phyloP scores from a whole-genome alignment of 345 rosid genomes.

The Euclidium syriacum region DNA sequence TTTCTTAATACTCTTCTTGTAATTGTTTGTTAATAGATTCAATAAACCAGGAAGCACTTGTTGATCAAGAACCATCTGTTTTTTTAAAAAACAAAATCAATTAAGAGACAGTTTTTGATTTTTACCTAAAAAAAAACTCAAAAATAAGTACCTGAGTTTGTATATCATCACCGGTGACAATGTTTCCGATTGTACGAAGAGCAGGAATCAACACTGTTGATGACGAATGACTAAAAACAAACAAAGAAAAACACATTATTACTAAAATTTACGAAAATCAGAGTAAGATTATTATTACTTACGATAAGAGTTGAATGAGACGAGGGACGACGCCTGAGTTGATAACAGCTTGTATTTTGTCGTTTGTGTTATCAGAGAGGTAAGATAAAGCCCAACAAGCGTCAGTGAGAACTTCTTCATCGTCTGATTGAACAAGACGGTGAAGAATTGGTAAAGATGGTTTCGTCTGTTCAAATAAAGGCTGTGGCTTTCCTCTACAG shows the following conservation, averaged over 20 bases:
- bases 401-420: conserved; percentile 83
- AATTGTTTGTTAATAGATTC: conserved; percentile 46
- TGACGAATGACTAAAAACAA: conserved; percentile 51
- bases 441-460: conserved; percentile 74
- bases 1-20: conserved; percentile 83
- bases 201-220: conserved; percentile 81
- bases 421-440: conserved; percentile 59
- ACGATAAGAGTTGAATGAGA: conserved; percentile 63
- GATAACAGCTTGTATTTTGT: conserved; percentile 73
- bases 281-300: conserved; percentile 36
- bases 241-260: not conserved
- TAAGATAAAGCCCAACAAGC: conserved; percentile 85
- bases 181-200: conserved; percentile 82
- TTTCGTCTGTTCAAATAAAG: conserved; percentile 70
- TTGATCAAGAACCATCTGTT: conserved; percentile 57
- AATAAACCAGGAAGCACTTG: conserved; percentile 64
- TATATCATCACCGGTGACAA: conserved; percentile 74
- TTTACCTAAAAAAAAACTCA: not conserved
- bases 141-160: conserved; percentile 63
- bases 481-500: conserved; percentile 82
- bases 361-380: conserved; percentile 67
- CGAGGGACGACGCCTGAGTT: conserved; percentile 67
- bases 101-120: conserved; percentile 13
- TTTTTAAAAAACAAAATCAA: not conserved
- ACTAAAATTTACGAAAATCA: no score